These are phyloP conservation scores for Tylopilus orsonianus DNA, from an alignment of 1,284 basidiomycete species.

Conservation along the genomic window DNA sequence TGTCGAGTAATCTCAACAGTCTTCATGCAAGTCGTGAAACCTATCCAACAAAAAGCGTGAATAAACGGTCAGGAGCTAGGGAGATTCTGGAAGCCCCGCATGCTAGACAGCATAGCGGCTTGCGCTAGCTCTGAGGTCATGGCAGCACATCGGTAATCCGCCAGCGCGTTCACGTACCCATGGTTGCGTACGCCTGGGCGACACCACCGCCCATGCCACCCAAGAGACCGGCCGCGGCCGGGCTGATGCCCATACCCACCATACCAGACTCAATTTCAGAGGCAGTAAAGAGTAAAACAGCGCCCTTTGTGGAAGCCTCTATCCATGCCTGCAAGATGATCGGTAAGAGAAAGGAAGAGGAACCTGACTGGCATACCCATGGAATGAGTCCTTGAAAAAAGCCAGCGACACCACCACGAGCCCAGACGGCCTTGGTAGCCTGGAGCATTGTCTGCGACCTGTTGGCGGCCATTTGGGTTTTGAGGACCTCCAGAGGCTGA, in stretches of 20 bases:
- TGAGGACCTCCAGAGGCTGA: conserved; percentile 97
- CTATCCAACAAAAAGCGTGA: conserved; percentile 42
- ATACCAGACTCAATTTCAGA: conserved; percentile 87
- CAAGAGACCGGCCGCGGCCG: conserved; percentile 83
- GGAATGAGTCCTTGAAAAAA: conserved; percentile 99
- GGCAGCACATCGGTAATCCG: conserved; percentile 4
- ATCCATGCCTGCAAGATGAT: conserved; percentile 84
- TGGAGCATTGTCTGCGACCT: conserved; percentile 87
- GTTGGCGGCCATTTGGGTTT: conserved; percentile 98
- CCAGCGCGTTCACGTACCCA: conserved; percentile 67
- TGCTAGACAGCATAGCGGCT: conserved; percentile 22
- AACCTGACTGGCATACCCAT: conserved; percentile 64
- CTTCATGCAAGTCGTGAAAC: conserved; percentile 98
- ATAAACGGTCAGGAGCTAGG: conserved; percentile 1
- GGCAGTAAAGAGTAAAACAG: conserved; percentile 93
- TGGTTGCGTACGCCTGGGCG: conserved; percentile 98
- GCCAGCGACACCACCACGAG: conserved; percentile 85
- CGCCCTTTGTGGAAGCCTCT: conserved; percentile 98
- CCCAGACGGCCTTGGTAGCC: conserved; percentile 86
- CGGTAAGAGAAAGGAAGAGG: neutral
- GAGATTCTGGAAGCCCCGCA: no score
- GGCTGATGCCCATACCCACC: conserved; percentile 67
- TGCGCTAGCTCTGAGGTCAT: conserved; percentile 22
- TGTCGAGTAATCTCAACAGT: conserved; percentile 98
- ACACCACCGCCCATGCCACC: conserved; percentile 99